A percentile compares a stretch with the other conserved stretches of the same genome.
Evolutionary conservation across 495 filamentous ascomycete species (phyloP).

Genomic region (Lepidopterella palustris): DNA sequence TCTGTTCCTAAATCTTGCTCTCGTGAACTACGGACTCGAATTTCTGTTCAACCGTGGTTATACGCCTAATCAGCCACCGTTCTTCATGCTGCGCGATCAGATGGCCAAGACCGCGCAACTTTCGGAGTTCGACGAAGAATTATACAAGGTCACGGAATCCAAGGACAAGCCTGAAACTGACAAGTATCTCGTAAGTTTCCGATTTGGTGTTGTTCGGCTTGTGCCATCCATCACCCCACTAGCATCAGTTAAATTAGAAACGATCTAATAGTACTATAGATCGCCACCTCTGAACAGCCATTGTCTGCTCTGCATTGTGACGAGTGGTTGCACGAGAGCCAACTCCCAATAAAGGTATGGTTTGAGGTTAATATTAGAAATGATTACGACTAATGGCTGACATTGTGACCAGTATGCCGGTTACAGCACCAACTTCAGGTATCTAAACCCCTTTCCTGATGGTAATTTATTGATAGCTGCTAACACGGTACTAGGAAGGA

Average conservation of each 20-base stretch:
- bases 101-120: conserved; percentile 99
- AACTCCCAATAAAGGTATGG: conserved; percentile 87
- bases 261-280: conserved; percentile 33
- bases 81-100: conserved; percentile 90
- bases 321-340: conserved; percentile 81
- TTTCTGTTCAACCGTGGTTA: conserved; percentile 74
- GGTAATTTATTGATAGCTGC: neutral
- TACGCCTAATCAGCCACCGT: conserved; percentile 83
- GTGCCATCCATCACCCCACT: too few species aligned
- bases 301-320: conserved; percentile 85
- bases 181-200: conserved; percentile 62
- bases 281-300: conserved; percentile 94
- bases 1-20: conserved; percentile 69
- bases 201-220: too few species aligned
- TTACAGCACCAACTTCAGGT: conserved; percentile 77
- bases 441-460: neutral
- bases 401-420: too few species aligned
- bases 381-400: too few species aligned
- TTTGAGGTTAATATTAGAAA: too few species aligned
- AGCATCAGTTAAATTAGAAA: too few species aligned
- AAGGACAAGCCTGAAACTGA: conserved; percentile 71
- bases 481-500: conserved; percentile 59
- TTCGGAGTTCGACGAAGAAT: conserved; percentile 92
- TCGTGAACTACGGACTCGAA: conserved; percentile 90
- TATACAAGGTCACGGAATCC: conserved; percentile 91